These are phyloP conservation scores for Lactarius hengduanensis DNA, from an alignment of 768 basidiomycete genomes.

Conservation along the genomic window DNA sequence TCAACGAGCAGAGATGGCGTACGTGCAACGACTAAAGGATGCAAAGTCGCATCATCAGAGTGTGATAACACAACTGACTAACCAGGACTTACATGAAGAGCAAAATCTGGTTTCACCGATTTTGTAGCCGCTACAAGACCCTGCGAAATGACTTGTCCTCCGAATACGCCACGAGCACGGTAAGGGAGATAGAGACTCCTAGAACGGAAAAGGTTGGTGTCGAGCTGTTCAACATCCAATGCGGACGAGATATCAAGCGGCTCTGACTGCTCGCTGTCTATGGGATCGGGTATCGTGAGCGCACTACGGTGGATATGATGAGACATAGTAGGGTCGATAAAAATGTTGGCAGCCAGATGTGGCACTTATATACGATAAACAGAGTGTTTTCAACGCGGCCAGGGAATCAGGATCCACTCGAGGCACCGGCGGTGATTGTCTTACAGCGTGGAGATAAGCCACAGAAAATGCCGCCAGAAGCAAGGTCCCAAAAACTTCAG, in stretches of 20 bases:
- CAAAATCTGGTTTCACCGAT: constrained; percentile 60
- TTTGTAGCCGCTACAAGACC: constrained; percentile 81
- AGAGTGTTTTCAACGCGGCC: background rate
- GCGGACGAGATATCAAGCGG: constrained; percentile 59
- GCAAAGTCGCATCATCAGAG: background rate
- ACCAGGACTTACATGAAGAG: constrained; percentile 59
- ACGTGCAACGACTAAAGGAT: constrained; percentile 63
- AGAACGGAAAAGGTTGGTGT: constrained; percentile 73
- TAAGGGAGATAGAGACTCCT: constrained; percentile 64
- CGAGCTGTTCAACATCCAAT: constrained; percentile 74
- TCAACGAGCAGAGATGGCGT: constrained; percentile 32
- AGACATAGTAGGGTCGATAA: background rate
- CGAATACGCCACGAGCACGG: constrained; percentile 71
- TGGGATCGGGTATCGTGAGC: constrained; percentile 6
- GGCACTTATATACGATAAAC: background rate
- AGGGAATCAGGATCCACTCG: background rate
- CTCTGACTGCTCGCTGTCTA: constrained; percentile 18
- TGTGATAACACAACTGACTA: background rate
- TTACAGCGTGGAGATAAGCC: no score
- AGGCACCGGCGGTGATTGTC: background rate
- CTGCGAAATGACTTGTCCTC: constrained; percentile 87
- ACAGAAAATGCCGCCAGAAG: background rate
- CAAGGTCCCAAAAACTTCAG: background rate
- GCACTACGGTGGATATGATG: constrained; percentile 4
- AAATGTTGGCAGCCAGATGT: background rate